Base-by-base conservation (phyloP, 148 eudicot species). In the Camellia lanceoleosa region DNA sequence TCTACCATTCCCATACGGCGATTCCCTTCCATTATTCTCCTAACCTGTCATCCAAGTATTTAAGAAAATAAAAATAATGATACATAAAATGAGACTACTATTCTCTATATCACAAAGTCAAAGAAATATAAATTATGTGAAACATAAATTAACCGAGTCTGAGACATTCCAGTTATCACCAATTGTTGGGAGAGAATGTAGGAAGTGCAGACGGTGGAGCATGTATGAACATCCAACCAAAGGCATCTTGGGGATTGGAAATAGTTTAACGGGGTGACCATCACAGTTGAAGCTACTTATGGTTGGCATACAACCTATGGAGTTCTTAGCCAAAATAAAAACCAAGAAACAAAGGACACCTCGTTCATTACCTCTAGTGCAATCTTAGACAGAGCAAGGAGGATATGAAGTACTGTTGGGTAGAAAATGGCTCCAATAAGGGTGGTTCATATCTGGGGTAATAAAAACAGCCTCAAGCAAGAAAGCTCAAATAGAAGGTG, bases 21-120 rank as follows among this genome's bases (percentile, higher is more conserved):
- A 68, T 91, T 97, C 80, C 99, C 99, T 89, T 97, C 99, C 99
- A 97, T 94, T 83, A 94, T 91, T 81, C 99, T 94, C 93, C 99
- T 89, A 77, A 97, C 96, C 99, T 97, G 91, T 82, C 78, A 87
- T 66, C 83, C 83, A 76, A 77, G 77, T 74, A 38, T 49, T 14
- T 43, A 74, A 51, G 42, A 73, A 71, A 12, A 54, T 58, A 16
- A 52, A n/a, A 66, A 18, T 4, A 69, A 38, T 58, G 7, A 44
- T 63, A 51, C 44, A 60, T 18, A 67, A 16, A 20, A 73, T 18
- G 18, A 43, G 42, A 74, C 58, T 23, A 18, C 14, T 66, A 58
- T 6, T 59, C 43, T 42, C 52, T 60, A 20, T 42, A 58, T 3
- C 14, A 74, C 16, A 41, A 74, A 13, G 15, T 2, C 59, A 55